Evolutionary conservation across 2,329 filamentous ascomycete species (phyloP), one percentile per base, ranked within the genome.

Genomic region (Neocatenulostroma microsporum): DNA sequence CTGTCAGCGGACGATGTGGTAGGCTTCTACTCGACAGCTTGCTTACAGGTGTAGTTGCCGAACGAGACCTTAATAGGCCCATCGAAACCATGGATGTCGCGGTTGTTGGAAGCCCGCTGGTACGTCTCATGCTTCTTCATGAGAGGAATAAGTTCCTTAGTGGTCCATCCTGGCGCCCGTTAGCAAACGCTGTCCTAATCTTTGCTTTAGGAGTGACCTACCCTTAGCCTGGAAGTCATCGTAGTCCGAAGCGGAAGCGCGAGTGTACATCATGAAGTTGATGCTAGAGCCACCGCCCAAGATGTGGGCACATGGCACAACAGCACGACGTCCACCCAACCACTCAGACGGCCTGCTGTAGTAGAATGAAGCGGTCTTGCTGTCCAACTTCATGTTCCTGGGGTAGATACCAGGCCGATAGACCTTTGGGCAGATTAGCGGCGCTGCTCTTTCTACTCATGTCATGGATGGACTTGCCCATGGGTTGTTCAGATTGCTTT

Each of bases 111-210:
- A 9, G 63, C 51, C 30, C 62, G 57, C 46, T 87, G 82, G 50
- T 86, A 87, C 0, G 82, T 86, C 64, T 87, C 82, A 43, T 85
- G 79, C 66, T 87, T 87, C 65, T 67, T 81, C 82, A 86, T 86
- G 14, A 86, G 67, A 0, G 82, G 82, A 4, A 86, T 62, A 4
- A 86, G 70, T 43, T 86, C 80, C 57, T 85, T 74, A 3, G 82
- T 85, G 7, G 72, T 77, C 82, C 82, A 86, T n/a, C 82, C 18
- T 10, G 26, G 26, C 7, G 7, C 10, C 26, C 13, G 17, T 34
- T 20, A 34, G 30, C 12, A 14, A 13, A n/a, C n/a, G n/a, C 10
- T 28, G n/a, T 7, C 13, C 17, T 15, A 32, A 8, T 19, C 5
- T 12, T 32, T 5, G 8, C 19, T 24, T 26, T n/a, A n/a, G n/a